These are phyloP conservation scores for Blastomyces parvus DNA, from an alignment of 2,329 filamentous ascomycete species.

Conservation along the genomic window DNA sequence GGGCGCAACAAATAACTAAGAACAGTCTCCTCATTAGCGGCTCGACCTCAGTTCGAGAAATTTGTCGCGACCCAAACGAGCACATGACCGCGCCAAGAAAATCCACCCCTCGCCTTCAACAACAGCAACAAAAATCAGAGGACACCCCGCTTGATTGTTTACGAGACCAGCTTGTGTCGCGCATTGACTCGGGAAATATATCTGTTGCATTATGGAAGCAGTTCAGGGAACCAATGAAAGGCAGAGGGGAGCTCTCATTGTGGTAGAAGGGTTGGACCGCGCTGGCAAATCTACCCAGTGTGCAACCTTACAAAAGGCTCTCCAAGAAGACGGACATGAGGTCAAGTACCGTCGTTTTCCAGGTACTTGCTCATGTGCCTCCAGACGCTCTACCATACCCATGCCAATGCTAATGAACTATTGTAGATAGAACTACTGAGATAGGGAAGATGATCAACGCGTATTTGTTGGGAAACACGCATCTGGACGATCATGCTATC, in stretches of 20 bases:
- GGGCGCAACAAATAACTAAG: not conserved
- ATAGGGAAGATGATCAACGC: conserved; percentile 80
- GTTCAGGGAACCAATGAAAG: not conserved
- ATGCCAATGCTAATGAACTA: conserved; percentile 12
- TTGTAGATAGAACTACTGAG: conserved; percentile 64
- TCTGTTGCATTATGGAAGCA: not conserved
- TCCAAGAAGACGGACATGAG: conserved; percentile 43
- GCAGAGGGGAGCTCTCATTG: conserved; percentile 59
- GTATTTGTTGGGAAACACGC: conserved; percentile 63
- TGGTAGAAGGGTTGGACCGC: conserved; percentile 80
- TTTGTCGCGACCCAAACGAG: not conserved
- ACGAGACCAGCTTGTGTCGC: not conserved
- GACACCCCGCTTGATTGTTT: not conserved
- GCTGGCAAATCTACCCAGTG: conserved; percentile 92
- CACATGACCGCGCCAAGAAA: conserved; percentile 2
- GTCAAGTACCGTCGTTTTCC: conserved; percentile 58
- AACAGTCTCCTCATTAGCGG: not conserved
- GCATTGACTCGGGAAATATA: not conserved
- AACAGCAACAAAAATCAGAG: too few relatives aligned
- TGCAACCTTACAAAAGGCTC: conserved; percentile 50
- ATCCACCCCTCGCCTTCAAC: too few relatives aligned
- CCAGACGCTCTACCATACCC: not conserved
- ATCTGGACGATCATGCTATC: conserved; percentile 79
- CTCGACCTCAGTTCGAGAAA: not conserved
- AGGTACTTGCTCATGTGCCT: conserved; percentile 35